These are phyloP conservation scores for Cercis canadensis DNA, from an alignment of 306 rosid genomes.

Conservation along the genomic window DNA sequence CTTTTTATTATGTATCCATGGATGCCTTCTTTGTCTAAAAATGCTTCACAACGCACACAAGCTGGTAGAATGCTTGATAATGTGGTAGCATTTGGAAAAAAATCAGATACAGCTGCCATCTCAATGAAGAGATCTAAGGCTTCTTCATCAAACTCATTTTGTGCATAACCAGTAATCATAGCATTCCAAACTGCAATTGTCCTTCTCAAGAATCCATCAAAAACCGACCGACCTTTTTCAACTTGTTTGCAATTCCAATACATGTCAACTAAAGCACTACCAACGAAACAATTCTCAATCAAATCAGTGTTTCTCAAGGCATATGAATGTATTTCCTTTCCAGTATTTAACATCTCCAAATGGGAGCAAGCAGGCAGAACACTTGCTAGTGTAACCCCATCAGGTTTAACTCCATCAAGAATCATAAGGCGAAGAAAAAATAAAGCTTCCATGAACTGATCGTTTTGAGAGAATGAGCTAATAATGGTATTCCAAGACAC, in stretches of 20 bases:
- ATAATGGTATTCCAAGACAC: conserved; percentile 85
- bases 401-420: conserved; percentile 59
- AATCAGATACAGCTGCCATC: conserved; percentile 52
- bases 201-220: conserved; percentile 49
- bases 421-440: conserved; percentile 54
- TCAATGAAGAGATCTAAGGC: conserved; percentile 69
- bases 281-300: conserved; percentile 68
- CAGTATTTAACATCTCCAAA: conserved; percentile 64
- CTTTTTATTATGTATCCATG: conserved; percentile 70
- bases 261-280: conserved; percentile 87
- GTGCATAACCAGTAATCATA: conserved; percentile 74
- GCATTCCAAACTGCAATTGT: conserved; percentile 77
- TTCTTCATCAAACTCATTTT: conserved; percentile 63
- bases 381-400: conserved; percentile 79
- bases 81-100: conserved; percentile 67
- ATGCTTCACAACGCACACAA: conserved; percentile 53
- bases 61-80: conserved; percentile 80
- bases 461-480: conserved; percentile 75
- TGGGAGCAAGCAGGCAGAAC: conserved; percentile 87
- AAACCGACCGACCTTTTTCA: conserved; percentile 62
- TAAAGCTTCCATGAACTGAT: conserved; percentile 68
- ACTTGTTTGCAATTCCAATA: conserved; percentile 74
- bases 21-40: conserved; percentile 61
- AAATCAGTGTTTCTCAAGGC: conserved; percentile 55
- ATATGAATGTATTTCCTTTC: conserved; percentile 75